Evolutionary conservation across 257 asterid species (phyloP).

Genomic region (Fraxinus pennsylvanica): DNA sequence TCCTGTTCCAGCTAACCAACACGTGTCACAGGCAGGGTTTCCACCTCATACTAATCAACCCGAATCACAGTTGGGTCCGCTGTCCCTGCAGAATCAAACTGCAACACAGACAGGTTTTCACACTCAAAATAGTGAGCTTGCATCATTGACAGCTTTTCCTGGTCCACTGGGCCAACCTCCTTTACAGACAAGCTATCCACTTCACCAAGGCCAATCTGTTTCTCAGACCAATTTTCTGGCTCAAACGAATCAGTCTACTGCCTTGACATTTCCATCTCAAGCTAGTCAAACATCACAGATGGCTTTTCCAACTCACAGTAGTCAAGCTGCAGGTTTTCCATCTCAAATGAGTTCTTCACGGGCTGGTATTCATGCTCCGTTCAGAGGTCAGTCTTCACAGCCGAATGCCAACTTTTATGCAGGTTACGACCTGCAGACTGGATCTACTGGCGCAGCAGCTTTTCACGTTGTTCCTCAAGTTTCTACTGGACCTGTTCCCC

Average conservation of each 20-base stretch:
- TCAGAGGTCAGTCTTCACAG: slow-evolving; percentile 34
- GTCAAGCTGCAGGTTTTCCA: slow-evolving; percentile 44
- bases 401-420: slow-evolving; percentile 59
- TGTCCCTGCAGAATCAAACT: slow-evolving; percentile 36
- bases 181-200: slow-evolving; percentile 43
- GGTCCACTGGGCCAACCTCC: slow-evolving; percentile 56
- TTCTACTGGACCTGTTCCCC: slow-evolving; percentile 39
- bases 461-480: slow-evolving; percentile 48
- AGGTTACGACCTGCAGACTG: slow-evolving; percentile 41
- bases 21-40: slow-evolving; percentile 37
- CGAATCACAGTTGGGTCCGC: slow-evolving; percentile 34
- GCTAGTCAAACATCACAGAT: slow-evolving; percentile 47
- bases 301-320: slow-evolving; percentile 50
- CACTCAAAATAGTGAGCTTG: slow-evolving; percentile 26
- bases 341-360: slow-evolving; percentile 38
- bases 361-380: slow-evolving; percentile 28
- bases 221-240: slow-evolving; percentile 35
- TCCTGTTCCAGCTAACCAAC: slow-evolving; percentile 41
- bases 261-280: slow-evolving; percentile 42
- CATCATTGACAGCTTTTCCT: slow-evolving; percentile 19
- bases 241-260: slow-evolving; percentile 33
- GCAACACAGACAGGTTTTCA: slow-evolving; percentile 41
- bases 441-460: slow-evolving; percentile 39
- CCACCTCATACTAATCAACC: slow-evolving; percentile 46
- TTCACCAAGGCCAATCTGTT: slow-evolving; percentile 35